These are phyloP conservation scores for Lasiosphaeris hirsuta DNA, from an alignment of 495 filamentous ascomycete genomes.

Conservation along the genomic window DNA sequence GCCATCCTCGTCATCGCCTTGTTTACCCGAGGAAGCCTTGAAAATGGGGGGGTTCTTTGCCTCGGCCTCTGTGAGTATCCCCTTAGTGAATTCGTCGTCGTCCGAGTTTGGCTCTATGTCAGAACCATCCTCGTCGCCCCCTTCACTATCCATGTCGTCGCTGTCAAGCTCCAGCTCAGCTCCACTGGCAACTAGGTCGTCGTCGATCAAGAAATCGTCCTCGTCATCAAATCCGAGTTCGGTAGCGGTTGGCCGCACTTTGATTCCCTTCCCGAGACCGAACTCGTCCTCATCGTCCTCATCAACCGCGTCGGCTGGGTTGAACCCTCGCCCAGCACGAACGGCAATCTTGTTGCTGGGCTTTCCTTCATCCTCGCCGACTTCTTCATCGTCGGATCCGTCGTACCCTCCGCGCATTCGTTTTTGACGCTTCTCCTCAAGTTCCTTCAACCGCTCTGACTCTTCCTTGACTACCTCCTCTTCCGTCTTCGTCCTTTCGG, in stretches of 20 bases:
- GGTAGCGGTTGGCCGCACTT: conserved; percentile 40
- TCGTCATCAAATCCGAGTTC: conserved; percentile 75
- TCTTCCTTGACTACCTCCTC: conserved; percentile 80
- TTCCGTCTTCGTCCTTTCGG: conserved; percentile 83
- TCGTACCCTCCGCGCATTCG: conserved; percentile 69
- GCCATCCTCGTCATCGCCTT: conserved; percentile 42
- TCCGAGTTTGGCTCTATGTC: conserved; percentile 40
- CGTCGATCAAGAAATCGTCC: conserved; percentile 87
- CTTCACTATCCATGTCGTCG: conserved; percentile 51
- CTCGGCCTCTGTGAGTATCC: conserved; percentile 54
- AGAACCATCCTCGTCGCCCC: conserved; percentile 41
- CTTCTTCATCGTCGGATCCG: conserved; percentile 49
- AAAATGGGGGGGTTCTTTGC: conserved; percentile 45
- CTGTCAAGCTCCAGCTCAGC: conserved; percentile 60
- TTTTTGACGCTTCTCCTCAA: conserved; percentile 71
- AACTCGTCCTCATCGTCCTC: conserved; percentile 52
- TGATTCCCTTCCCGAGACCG: conserved; percentile 54
- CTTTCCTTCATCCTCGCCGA: conserved; percentile 43
- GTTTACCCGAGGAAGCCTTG: conserved; percentile 25
- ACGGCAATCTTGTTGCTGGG: conserved; percentile 40
- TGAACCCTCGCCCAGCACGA: conserved; percentile 16
- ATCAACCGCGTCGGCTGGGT: conserved; percentile 21
- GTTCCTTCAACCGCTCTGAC: conserved; percentile 65
- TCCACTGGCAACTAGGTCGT: conserved; percentile 71
- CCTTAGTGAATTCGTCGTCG: conserved; percentile 67